phyloP scores from a whole-genome alignment of 2,329 filamentous ascomycete genomes.

The Beauveria pseudobassiana region DNA sequence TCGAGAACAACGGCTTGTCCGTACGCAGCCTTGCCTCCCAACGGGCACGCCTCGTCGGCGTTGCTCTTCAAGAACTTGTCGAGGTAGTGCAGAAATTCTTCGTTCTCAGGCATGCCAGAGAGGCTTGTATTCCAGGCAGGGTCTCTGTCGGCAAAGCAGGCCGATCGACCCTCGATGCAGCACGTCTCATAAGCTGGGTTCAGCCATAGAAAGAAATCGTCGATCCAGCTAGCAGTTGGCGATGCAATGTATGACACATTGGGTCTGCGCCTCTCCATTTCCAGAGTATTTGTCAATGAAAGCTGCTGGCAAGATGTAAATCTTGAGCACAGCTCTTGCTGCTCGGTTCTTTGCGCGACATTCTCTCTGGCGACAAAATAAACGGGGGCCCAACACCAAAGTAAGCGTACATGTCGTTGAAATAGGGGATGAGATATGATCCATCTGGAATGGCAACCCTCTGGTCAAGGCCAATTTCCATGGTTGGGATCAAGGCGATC shows the following conservation, averaged over 20 bases:
- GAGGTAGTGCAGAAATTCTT: slow-evolving; percentile 85
- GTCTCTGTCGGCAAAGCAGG: slow-evolving; percentile 71
- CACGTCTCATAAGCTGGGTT: slow-evolving; percentile 69
- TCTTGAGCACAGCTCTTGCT: slow-evolving; percentile 81
- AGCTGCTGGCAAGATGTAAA: slow-evolving; percentile 82
- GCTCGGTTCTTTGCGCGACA: slow-evolving; percentile 63
- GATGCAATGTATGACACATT: slow-evolving; percentile 83
- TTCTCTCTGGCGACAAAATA: slow-evolving; percentile 91
- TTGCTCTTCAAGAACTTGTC: slow-evolving; percentile 74
- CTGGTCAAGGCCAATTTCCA: slow-evolving; percentile 86
- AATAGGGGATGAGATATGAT: slow-evolving; percentile 93
- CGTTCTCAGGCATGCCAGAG: slow-evolving; percentile 81
- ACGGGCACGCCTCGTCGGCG: slow-evolving; percentile 74
- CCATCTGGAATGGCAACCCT: slow-evolving; percentile 88
- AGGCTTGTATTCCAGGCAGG: slow-evolving; percentile 87
- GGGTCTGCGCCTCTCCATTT: slow-evolving; percentile 86
- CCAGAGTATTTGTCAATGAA: slow-evolving; percentile 82
- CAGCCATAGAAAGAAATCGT: slow-evolving; percentile 96
- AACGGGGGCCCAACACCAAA: slow-evolving; percentile 87
- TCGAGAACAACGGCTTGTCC: slow-evolving; percentile 77
- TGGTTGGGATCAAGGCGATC: slow-evolving; percentile 73
- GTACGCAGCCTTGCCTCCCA: slow-evolving; percentile 85
- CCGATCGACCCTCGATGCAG: slow-evolving; percentile 62
- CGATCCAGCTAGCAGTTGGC: slow-evolving; percentile 89
- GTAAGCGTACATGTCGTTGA: slow-evolving; percentile 91